Conservation (phyloP, 805 yeast species). For the Ascoidea tarda region DNA sequence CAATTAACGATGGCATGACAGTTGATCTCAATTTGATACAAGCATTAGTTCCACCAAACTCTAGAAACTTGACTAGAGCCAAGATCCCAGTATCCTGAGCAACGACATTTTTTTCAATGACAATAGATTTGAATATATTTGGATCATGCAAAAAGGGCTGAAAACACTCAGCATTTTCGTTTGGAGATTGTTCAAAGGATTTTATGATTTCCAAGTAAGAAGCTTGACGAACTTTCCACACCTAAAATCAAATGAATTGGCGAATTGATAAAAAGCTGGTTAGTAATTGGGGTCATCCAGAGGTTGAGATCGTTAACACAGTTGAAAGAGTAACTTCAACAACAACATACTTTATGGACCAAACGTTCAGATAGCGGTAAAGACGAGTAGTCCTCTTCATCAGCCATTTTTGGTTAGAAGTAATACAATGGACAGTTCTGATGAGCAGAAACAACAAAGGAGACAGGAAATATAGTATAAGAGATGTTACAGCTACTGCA, state of each 20-base stretch:
- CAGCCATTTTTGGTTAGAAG: conserved; percentile 12
- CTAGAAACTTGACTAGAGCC: conserved; percentile 38
- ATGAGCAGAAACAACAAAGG: no score
- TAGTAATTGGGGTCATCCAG: no score
- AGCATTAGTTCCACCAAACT: conserved; percentile 35
- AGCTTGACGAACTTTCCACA: conserved; percentile 74
- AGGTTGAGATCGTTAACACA: no score
- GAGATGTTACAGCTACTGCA: no score
- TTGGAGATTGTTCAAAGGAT: conserved; percentile 36
- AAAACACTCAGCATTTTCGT: conserved; percentile 43
- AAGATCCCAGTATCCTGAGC: conserved; percentile 77
- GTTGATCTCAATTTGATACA: conserved; percentile 26
- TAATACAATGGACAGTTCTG: no score
- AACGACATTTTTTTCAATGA: conserved; percentile 73
- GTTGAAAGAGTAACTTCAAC: background rate
- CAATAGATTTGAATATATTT: conserved; percentile 39
- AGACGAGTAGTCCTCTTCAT: conserved; percentile 45
- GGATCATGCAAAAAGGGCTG: conserved; percentile 35
- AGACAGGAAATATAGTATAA: no score
- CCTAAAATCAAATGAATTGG: conserved; percentile 10
- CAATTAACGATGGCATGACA: conserved; percentile 43
- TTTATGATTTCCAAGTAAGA: conserved; percentile 61
- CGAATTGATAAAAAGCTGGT: conserved; percentile 9
- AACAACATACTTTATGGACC: conserved; percentile 33
- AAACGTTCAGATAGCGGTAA: conserved; percentile 57